Base-by-base conservation (phyloP, 192 early-diverging fungal species). In the Helicostylum pulchrum region DNA sequence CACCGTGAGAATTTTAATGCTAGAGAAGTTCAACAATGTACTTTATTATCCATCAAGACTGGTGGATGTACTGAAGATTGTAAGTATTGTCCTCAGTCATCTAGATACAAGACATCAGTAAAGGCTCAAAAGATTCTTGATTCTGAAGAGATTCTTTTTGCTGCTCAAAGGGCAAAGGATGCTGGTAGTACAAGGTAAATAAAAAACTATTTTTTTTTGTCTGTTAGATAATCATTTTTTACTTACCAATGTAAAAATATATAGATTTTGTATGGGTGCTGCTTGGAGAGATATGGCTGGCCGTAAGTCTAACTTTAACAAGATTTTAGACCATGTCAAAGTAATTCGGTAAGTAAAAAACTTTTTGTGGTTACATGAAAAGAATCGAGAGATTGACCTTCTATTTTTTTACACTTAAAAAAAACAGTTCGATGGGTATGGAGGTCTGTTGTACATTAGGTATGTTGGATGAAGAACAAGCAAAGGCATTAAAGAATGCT, bases 401-500 rank as follows among this genome's bases (percentile, higher is more conserved):
- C 36, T 39, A 39, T 9, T 10, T 39, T 39, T 39, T 14, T 21
- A 14, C n/a, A n/a, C n/a, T n/a, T n/a, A 26, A 26, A 26, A 26
- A 26, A 26, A 26, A 26, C 0, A 83, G 83, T 53, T 80, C 79
- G 11, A 92, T 92, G 91, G 88, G 80, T 31, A 92, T 92, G 91
- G 91, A 92, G 74, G 91, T 92, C 20, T 92, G 91, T 81, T 89
- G 87, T 73, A 92, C 91, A 20, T 78, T 92, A 45, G 91, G 91
- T 53, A 89, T 93, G 89, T 77, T 93, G 67, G 83, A 85, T 54
- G 78, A 85, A 31, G 80, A 76, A 15, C 89, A 92, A 71, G 88
- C 89, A 17, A 79, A 84, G 62, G 73, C 82, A 69, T 77, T 93
- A 55, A 93, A 93, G 72, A 85, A 89, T 19, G 90, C 91, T 26